Evolutionary conservation across 169 alveolate species (phyloP).

Genomic region (Cryptosporidium parvum): DNA sequence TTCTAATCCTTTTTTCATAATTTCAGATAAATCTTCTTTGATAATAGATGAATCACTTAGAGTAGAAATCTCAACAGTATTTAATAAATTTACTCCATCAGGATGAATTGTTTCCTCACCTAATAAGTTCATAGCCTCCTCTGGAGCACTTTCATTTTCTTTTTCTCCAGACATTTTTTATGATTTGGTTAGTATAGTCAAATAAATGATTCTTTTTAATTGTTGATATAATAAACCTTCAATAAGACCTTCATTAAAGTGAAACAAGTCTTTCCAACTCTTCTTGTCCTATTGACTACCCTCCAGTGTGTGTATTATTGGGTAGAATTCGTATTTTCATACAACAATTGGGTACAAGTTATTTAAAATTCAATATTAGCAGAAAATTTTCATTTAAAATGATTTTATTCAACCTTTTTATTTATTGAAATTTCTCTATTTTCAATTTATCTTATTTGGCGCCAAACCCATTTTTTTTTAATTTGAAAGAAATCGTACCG

Average conservation of each 20-base stretch:
- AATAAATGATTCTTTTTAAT: not conserved
- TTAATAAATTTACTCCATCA: conserved; percentile 30
- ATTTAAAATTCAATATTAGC: not conserved
- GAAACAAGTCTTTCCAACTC: not conserved
- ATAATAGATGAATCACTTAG: conserved; percentile 33
- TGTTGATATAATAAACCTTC: not conserved
- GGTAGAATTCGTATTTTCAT: not conserved
- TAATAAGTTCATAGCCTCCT: conserved; percentile 46
- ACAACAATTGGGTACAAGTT: not conserved
- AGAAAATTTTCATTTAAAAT: not conserved
- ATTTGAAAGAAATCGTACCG: not conserved
- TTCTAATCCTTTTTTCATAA: conserved; percentile 16
- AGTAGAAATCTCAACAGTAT: conserved; percentile 55
- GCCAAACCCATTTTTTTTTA: not conserved
- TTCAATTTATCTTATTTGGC: not conserved
- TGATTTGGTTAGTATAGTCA: not conserved
- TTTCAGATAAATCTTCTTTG: conserved; percentile 40
- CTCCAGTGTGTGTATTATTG: not conserved
- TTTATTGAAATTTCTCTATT: too few species aligned
- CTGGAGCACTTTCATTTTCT: conserved; percentile 38
- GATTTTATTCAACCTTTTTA: not conserved
- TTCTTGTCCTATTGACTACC: not conserved
- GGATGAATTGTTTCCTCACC: conserved; percentile 59
- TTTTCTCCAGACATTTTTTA: conserved; percentile 2
- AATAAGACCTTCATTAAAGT: not conserved